These are phyloP conservation scores for Kazachstania bromeliacearum DNA, from an alignment of 805 yeast genomes.

Conservation along the genomic window DNA sequence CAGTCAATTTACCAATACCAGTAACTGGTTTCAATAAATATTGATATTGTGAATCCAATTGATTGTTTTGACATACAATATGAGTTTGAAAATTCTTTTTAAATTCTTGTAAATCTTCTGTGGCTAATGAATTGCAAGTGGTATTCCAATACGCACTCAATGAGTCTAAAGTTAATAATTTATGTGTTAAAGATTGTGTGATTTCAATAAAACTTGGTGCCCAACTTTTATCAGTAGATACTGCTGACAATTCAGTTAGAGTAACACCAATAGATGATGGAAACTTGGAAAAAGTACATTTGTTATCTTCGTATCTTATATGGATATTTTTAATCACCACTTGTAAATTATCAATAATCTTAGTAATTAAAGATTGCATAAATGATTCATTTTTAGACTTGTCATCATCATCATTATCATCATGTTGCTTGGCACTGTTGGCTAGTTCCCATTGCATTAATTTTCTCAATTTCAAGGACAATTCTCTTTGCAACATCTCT, in stretches of 20 bases:
- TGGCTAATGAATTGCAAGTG: conserved; percentile 33
- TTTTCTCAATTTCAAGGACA: conserved; percentile 55
- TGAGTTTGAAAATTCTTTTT: conserved; percentile 28
- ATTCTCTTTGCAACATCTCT: conserved; percentile 49
- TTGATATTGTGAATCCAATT: too few relatives aligned
- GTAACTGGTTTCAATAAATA: conserved; percentile 77
- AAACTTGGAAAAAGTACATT: conserved; percentile 51
- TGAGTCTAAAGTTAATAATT: conserved; percentile 63
- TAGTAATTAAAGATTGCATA: conserved; percentile 77
- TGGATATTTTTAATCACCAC: conserved; percentile 87
- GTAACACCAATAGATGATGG: conserved; percentile 83
- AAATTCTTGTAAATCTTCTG: too few relatives aligned
- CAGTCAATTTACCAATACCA: conserved; percentile 73
- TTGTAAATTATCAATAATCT: conserved; percentile 87
- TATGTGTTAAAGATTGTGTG: conserved; percentile 56
- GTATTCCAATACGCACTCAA: conserved; percentile 83
- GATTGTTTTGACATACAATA: background rate
- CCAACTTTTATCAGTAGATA: conserved; percentile 83
- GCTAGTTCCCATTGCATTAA: conserved; percentile 53
- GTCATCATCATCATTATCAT: conserved; percentile 30
- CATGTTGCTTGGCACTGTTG: conserved; percentile 36
- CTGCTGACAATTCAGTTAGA: conserved; percentile 79
- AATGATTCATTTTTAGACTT: conserved; percentile 62
- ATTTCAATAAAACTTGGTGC: conserved; percentile 73
- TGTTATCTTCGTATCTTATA: conserved; percentile 78